Evolutionary conservation across 2,329 filamentous ascomycete species (phyloP), one percentile per base, ranked within the genome.

Genomic region (Cladosporium sp.): DNA sequence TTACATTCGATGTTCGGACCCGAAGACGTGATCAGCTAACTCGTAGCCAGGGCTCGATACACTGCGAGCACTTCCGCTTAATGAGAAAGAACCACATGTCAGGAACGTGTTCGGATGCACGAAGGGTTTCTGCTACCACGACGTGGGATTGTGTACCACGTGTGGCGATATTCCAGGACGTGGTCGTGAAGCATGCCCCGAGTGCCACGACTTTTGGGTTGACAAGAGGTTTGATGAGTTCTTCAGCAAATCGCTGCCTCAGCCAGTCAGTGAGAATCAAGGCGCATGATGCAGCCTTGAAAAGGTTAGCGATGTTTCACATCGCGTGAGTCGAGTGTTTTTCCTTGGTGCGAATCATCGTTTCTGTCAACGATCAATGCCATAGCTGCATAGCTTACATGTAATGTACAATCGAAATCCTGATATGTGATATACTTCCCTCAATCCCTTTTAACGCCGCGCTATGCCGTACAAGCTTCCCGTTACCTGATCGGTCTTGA

Each of bases 401-500:
- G 54, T 56, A 56, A 39, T 56, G 42, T 56, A 56, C 54, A 56
- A 45, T n/a, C 37, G 14, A 39, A 56, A 39, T 42, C 54, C 42
- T 55, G 8, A 20, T 28, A 28, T 22, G 54, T 42, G 40, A 56
- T 49, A 39, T 51, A 51, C 42, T 39, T 56, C 54, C 54, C 54
- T 39, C 42, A 49, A 49, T 51, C 17, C 40, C 54, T 25, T 25
- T 45, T 37, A 56, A 56, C 54, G 54, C 54, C 55, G 30, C 55
- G 49, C 55, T 52, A 40, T 59, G 47, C 49, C 47, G 14, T 43
- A 37, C 56, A 28, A 36, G 17, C 40, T 50, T 39, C 19, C 37
- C 22, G 22, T 51, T 22, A 25, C 37, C 22, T 43, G 36, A n/a
- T 22, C 43, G 25, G 28, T 40, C 57, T 55, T 25, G 50, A 28